Evolutionary conservation across 129 eudicot genomes (phyloP), one percentile per base, ranked within the genome.

Genomic region (Scalesia atractyloides): DNA sequence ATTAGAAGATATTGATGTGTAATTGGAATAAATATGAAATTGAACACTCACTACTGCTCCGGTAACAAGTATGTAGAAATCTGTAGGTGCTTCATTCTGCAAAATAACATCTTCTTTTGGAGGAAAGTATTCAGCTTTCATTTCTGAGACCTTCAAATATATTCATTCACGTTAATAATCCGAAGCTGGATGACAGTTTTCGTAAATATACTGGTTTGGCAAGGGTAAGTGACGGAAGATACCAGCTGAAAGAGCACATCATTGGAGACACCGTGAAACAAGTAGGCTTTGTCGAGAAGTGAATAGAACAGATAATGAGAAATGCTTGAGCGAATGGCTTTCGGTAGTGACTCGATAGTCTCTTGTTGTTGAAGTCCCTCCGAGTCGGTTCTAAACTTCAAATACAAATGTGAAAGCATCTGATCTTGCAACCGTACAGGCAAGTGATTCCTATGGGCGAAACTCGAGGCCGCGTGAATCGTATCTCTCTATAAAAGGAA

Each of bases 1-100:
- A n/a, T n/a, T n/a, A n/a, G n/a, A n/a, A n/a, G n/a, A n/a, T n/a
- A n/a, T n/a, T n/a, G n/a, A n/a, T n/a, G n/a, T n/a, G n/a, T n/a
- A n/a, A n/a, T n/a, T n/a, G n/a, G n/a, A n/a, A n/a, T 41, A 7
- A 41, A 9, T 41, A 41, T 17, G 0, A 58, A 58, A 12, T 60
- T 26, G 15, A 64, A 62, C 56, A 41, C 87, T 77, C 71, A 90
- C 97, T 80, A 90, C 87, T 77, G 95, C 85, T 47, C 97, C 97
- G 20, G 82, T 87, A 56, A 90, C 97, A 76, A 90, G 72, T 56
- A 90, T 83, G 80, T 90, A 87, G 73, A 90, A 77, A 73, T 90
- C 95, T 2, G 95, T 85, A 1, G 97, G 94, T 18, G 97, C 95
- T 84, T 90, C 97, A 64, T 90, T 90, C 75, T 87, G 86, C 82